Percentiles rank a stretch among this genome's conserved stretches.
phyloP scores from a whole-genome alignment of 1,139 yeast species.

The Yamadazyma diospyri region DNA sequence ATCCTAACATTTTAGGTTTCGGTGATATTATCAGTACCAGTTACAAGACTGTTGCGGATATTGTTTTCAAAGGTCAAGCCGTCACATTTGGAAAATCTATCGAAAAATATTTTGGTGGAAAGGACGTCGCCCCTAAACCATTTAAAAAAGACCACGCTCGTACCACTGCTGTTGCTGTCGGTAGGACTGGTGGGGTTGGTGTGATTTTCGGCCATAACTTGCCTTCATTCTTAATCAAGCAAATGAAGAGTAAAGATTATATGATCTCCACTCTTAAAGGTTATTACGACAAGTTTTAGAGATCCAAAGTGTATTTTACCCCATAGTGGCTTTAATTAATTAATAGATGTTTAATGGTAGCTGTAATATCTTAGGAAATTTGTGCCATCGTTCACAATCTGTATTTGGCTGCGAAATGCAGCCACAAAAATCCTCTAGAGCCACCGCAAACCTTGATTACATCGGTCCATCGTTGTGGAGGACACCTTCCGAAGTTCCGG shows the following conservation, averaged over 20 bases:
- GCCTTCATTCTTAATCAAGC: slow-evolving; percentile 29
- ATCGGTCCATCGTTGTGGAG: too few species aligned
- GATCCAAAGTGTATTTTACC: too few species aligned
- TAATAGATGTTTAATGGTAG: too few species aligned
- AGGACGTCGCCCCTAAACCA: slow-evolving; percentile 12
- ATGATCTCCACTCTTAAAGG: slow-evolving; percentile 14
- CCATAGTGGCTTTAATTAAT: neutral
- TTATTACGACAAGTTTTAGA: slow-evolving; percentile 1
- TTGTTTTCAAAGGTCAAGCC: slow-evolving; percentile 16
- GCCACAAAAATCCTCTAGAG: too few species aligned
- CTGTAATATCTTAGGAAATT: too few species aligned
- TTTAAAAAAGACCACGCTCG: slow-evolving; percentile 10
- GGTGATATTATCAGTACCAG: slow-evolving; percentile 23
- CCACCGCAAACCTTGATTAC: too few species aligned
- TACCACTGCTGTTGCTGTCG: slow-evolving; percentile 21
- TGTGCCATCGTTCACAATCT: too few species aligned
- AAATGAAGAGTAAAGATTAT: slow-evolving; percentile 23
- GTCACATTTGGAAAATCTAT: slow-evolving; percentile 1
- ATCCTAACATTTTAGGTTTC: slow-evolving; percentile 20
- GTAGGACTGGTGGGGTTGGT: slow-evolving; percentile 37
- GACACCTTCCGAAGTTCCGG: too few species aligned
- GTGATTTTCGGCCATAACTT: slow-evolving; percentile 22
- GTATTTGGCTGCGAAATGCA: too few species aligned
- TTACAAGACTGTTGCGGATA: slow-evolving; percentile 10
- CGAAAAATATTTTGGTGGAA: slow-evolving; percentile 5